Conservation (phyloP, 2,329 filamentous ascomycete species). For the Cladophialophora exuberans region DNA sequence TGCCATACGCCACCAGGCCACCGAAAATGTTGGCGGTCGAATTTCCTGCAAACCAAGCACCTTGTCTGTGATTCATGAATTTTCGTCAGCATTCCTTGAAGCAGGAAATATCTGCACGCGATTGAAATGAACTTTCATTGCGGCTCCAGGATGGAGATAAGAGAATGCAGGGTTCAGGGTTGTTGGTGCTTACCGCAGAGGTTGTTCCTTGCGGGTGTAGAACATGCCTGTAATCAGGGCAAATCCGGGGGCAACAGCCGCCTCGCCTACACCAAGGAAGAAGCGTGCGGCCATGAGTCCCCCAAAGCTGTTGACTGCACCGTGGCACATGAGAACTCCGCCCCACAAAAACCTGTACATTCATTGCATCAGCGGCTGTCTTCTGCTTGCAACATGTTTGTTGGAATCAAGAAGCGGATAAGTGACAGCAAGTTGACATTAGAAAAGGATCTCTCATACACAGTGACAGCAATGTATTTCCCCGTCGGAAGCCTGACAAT, state of each 20-base stretch:
- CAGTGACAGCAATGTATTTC: constrained; percentile 35
- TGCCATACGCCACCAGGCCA: constrained; percentile 49
- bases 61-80: constrained; percentile 33
- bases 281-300: constrained; percentile 47
- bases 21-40: constrained; percentile 44
- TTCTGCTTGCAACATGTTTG: not conserved
- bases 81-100: not conserved
- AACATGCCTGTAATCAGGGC: constrained; percentile 46
- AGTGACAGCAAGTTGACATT: not conserved
- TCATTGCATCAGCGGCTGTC: not conserved
- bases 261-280: constrained; percentile 48
- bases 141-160: not conserved
- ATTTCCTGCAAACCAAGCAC: constrained; percentile 42
- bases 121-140: not conserved
- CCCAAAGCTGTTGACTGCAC: constrained; percentile 35
- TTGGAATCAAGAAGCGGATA: not conserved
- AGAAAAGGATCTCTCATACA: constrained; percentile 16
- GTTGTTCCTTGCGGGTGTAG: constrained; percentile 42
- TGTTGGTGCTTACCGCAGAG: constrained; percentile 24
- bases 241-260: constrained; percentile 42
- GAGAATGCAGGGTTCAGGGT: not conserved
- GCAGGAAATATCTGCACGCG: not conserved
- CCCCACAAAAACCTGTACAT: constrained; percentile 37
- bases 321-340: constrained; percentile 40
- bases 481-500: constrained; percentile 35